Base-by-base conservation (phyloP, 768 basidiomycete genomes). In the Agaricus subrufescens region DNA sequence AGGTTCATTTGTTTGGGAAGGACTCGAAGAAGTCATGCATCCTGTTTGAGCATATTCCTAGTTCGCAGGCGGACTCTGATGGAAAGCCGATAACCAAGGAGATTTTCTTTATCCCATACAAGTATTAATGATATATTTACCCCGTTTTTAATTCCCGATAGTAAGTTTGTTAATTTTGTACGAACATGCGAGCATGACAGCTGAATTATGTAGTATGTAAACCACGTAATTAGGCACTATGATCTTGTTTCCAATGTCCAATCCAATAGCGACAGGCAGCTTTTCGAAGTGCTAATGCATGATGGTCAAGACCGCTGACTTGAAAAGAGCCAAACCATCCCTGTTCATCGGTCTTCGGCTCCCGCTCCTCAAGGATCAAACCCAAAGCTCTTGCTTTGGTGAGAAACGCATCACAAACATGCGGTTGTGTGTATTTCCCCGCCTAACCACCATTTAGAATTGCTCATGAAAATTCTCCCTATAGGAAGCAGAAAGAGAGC, bases 221-320 rank as follows among this genome's bases (percentile, higher is more conserved):
- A 19, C 19, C 19, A 19, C 19, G 19, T 19, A 19, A 19, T 19
- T 19, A 19, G 19, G 19, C 19, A 19, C 19, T 19, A 23, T 29
- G n/a, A 46, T 26, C 9, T 26, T 23, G n/a, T 29, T 48, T 7
- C 58, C 58, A 55, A 3, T 40, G 47, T 10, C 82, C 84, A n/a
- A 80, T 66, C 87, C 86, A 87, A 71, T 78, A 83, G 27, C 80
- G 74, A 64, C 84, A 87, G 63, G 78, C 80, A 11, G 71, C 74
- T 64, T 86, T 87, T 45, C 85, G 73, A 30, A 75, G 59, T 2
- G 69, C 69, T 45, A 87, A 69, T 39, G 75, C 78, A 37, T 75
- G 72, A 25, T 55, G 61, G 61, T 82, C 77, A 11, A 86, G 66
- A 4, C 75, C 77, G 34, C 71, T 66, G 15, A 87, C 79, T 30